phyloP scores from a whole-genome alignment of 495 filamentous ascomycete genomes.

The Aspergillus biplanus region DNA sequence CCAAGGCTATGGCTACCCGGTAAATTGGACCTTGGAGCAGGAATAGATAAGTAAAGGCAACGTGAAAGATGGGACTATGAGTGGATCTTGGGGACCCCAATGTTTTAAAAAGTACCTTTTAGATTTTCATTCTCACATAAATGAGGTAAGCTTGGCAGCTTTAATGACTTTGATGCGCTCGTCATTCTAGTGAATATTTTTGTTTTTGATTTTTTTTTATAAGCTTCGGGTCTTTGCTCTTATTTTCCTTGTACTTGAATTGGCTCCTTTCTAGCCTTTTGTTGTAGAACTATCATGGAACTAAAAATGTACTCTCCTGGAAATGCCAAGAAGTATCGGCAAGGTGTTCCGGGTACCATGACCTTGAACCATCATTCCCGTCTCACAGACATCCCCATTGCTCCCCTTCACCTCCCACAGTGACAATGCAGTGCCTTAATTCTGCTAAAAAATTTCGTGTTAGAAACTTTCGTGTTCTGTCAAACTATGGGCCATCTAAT shows the following conservation, averaged over 20 bases:
- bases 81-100: slow-evolving; percentile 20
- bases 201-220: neutral
- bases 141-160: slow-evolving; percentile 41
- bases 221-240: neutral
- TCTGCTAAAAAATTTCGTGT: too few relatives aligned
- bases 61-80: slow-evolving; percentile 18
- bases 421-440: too few relatives aligned
- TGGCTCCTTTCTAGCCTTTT: neutral
- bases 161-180: slow-evolving; percentile 41
- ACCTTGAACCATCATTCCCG: too few relatives aligned
- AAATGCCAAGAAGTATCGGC: neutral
- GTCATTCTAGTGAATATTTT: slow-evolving; percentile 11
- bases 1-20: slow-evolving; percentile 92
- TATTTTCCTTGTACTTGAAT: neutral
- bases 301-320: neutral
- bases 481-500: neutral
- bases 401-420: too few relatives aligned
- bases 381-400: too few relatives aligned
- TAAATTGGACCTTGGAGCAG: slow-evolving; percentile 48
- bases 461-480: too few relatives aligned
- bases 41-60: slow-evolving; percentile 7
- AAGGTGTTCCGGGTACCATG: too few relatives aligned
- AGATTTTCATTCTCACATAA: slow-evolving; percentile 26
- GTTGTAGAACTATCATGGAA: neutral
- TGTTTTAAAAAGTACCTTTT: slow-evolving; percentile 42